A percentile compares a stretch with the other conserved stretches of the same genome.
These are phyloP conservation scores for Fraxinus baroniana DNA, from an alignment of 305 asterid species.

Conservation along the genomic window DNA sequence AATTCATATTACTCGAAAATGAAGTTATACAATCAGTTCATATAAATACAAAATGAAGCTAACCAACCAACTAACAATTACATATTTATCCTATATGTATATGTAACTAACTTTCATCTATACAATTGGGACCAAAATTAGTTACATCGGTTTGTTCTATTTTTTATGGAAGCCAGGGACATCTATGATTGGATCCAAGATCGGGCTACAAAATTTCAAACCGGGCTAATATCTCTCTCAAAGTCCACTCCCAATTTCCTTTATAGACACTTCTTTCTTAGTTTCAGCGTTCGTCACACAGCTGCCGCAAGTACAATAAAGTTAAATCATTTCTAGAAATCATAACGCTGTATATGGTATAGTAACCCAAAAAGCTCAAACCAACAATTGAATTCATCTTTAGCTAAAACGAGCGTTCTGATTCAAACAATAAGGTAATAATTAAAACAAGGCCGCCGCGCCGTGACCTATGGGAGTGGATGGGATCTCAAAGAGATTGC, in stretches of 20 bases:
- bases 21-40: too few relatives aligned
- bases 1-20: too few relatives aligned
- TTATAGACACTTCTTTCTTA: conserved; percentile 73
- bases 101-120: too few relatives aligned
- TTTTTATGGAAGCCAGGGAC: too few relatives aligned
- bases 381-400: background rate
- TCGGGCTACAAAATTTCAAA: too few relatives aligned
- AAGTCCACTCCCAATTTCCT: conserved; percentile 83
- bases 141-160: too few relatives aligned
- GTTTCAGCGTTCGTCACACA: conserved; percentile 68
- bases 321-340: conserved; percentile 12
- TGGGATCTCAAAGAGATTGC: conserved; percentile 67
- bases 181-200: too few relatives aligned
- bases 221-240: conserved; percentile 57
- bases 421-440: background rate
- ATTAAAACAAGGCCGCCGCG: conserved; percentile 73
- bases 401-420: background rate
- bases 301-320: conserved; percentile 38
- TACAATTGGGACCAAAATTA: too few relatives aligned
- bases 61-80: too few relatives aligned
- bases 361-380: background rate
- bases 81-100: too few relatives aligned
- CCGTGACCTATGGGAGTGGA: conserved; percentile 73
- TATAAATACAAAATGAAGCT: too few relatives aligned
- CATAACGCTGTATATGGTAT: background rate